phyloP scores from a whole-genome alignment of 805 yeast species.

The Debaryomyces tyrocola region DNA sequence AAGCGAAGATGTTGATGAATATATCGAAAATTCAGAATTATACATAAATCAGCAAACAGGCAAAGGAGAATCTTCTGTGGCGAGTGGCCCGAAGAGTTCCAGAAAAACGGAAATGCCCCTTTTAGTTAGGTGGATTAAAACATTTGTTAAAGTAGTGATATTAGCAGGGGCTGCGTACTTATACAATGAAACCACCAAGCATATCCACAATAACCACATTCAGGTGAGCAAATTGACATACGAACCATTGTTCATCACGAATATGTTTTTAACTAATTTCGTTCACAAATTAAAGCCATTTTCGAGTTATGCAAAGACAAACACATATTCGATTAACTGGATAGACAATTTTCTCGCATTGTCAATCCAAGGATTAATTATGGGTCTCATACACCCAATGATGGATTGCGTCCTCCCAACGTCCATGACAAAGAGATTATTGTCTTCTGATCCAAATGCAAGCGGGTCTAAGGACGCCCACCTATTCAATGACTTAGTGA shows the following conservation, averaged over 20 bases:
- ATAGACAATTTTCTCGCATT: constrained; percentile 19
- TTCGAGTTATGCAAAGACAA: not conserved
- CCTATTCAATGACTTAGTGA: constrained; percentile 34
- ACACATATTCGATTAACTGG: not conserved
- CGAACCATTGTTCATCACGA: constrained; percentile 41
- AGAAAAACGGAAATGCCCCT: not conserved
- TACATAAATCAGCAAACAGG: not conserved
- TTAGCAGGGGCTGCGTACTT: constrained; percentile 49
- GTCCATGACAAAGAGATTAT: constrained; percentile 27
- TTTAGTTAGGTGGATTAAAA: not conserved
- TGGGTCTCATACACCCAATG: constrained; percentile 55
- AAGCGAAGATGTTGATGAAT: constrained; percentile 13
- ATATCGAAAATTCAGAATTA: not conserved
- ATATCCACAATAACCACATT: constrained; percentile 51
- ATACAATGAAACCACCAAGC: constrained; percentile 53
- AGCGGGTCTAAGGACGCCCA: constrained; percentile 22
- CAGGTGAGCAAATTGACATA: constrained; percentile 40
- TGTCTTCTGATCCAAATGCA: constrained; percentile 41
- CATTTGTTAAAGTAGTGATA: constrained; percentile 18
- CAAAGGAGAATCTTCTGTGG: not conserved
- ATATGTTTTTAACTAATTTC: constrained; percentile 24
- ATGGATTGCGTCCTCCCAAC: constrained; percentile 35
- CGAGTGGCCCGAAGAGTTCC: not conserved
- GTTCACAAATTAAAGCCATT: constrained; percentile 17
- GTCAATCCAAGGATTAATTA: constrained; percentile 54